Evolutionary conservation across 2,329 filamentous ascomycete species (phyloP).

Genomic region (Phoma sp.): DNA sequence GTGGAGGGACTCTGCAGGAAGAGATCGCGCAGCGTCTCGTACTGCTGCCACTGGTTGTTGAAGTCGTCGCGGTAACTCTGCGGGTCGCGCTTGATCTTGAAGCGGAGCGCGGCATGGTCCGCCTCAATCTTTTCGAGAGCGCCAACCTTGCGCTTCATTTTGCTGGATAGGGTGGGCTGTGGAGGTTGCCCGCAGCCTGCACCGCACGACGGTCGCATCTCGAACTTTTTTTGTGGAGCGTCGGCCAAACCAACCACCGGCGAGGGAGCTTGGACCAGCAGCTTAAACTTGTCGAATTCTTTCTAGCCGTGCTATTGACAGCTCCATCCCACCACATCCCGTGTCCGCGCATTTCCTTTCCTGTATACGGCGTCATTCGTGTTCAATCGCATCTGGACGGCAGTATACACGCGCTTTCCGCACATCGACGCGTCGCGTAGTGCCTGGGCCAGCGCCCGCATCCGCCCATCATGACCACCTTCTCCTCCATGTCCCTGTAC

Average conservation of each 20-base stretch:
- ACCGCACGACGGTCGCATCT: neutral
- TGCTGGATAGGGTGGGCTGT: neutral
- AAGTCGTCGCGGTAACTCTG: conserved; percentile 93
- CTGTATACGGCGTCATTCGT: conserved; percentile 11
- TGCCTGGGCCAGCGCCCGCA: conserved; percentile 43
- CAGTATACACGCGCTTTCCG: conserved; percentile 1
- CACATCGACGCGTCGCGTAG: conserved; percentile 24
- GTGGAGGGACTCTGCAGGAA: conserved; percentile 85
- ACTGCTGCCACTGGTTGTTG: conserved; percentile 85
- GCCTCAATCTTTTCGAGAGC: conserved; percentile 96
- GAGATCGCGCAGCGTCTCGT: conserved; percentile 88
- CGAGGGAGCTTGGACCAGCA: conserved; percentile 2
- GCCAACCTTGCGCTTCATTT: conserved; percentile 88
- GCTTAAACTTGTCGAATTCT: conserved; percentile 3
- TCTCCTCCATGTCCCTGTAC: conserved; percentile 98
- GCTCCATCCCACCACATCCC: neutral
- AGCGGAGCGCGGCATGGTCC: conserved; percentile 75
- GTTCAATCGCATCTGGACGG: conserved; percentile 3
- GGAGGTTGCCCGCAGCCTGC: neutral
- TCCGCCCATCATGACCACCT: conserved; percentile 81
- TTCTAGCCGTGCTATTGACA: conserved; percentile 4
- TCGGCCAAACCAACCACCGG: neutral
- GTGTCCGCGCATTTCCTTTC: conserved; percentile 6
- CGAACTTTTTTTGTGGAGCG: conserved; percentile 28
- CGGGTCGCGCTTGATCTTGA: conserved; percentile 89